A percentile compares a stretch with the other conserved stretches of the same genome.
phyloP scores from a whole-genome alignment of 305 asterid species.

The Fraxinus baroniana region DNA sequence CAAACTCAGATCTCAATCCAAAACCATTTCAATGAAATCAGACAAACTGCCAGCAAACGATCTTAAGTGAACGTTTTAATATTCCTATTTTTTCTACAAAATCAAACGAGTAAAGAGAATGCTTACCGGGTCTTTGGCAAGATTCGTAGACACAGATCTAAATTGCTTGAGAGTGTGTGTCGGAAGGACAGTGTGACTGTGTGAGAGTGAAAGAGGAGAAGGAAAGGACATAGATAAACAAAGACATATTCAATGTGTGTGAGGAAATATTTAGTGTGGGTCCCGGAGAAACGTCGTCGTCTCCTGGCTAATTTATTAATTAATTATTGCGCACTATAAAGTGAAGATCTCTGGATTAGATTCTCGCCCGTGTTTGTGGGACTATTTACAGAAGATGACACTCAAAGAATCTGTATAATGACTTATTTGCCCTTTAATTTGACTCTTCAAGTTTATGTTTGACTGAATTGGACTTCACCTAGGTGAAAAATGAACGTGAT shows the following conservation, averaged over 20 bases:
- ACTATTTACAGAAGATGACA: slow-evolving; percentile 24
- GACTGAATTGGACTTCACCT: not conserved
- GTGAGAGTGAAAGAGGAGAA: slow-evolving; percentile 15
- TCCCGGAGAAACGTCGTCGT: slow-evolving; percentile 19
- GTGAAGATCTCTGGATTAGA: slow-evolving; percentile 6
- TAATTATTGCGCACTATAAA: slow-evolving; percentile 3
- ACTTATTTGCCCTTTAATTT: slow-evolving; percentile 2
- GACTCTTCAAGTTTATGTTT: not conserved
- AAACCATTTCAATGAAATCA: not conserved
- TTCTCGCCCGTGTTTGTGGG: slow-evolving; percentile 10
- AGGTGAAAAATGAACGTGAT: not conserved
- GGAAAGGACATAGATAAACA: slow-evolving; percentile 17
- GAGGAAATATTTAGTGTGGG: slow-evolving; percentile 10
- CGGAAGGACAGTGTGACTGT: not conserved
- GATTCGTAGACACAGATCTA: slow-evolving; percentile 34
- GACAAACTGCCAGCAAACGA: not conserved
- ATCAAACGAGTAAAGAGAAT: slow-evolving; percentile 7
- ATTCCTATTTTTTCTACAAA: too few relatives aligned
- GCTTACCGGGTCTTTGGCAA: slow-evolving; percentile 25
- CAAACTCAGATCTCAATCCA: not conserved
- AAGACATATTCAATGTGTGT: not conserved
- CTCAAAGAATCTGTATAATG: not conserved
- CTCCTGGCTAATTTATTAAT: slow-evolving; percentile 6
- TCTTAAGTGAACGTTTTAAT: too few relatives aligned
- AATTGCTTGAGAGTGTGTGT: not conserved